phyloP scores from a whole-genome alignment of 345 rosid species.

The Citrus medica region DNA sequence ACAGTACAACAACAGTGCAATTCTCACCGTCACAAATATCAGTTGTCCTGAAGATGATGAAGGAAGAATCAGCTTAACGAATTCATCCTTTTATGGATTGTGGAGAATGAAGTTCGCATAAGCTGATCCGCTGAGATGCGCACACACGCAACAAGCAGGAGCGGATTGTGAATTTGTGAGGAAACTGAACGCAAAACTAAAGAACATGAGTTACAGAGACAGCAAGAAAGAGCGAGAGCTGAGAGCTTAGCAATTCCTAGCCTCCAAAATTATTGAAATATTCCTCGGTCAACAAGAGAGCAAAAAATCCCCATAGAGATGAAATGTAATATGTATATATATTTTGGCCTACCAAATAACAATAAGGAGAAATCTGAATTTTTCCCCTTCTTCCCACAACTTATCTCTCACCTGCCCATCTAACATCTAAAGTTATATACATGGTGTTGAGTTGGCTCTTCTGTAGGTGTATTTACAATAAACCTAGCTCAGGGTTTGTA shows the following conservation, averaged over 20 bases:
- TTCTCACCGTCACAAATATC: background rate
- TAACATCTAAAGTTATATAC: conserved; percentile 41
- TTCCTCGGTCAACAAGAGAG: conserved; percentile 15
- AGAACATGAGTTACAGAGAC: background rate
- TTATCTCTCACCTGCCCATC: conserved; percentile 25
- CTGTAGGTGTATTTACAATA: conserved; percentile 55
- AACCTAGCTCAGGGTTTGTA: conserved; percentile 37
- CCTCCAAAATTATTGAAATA: conserved; percentile 32
- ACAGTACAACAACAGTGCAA: background rate
- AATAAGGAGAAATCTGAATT: conserved; percentile 21
- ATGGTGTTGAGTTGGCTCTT: conserved; percentile 41
- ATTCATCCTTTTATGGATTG: background rate
- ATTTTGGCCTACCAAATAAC: conserved; percentile 24
- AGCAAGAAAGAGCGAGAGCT: background rate
- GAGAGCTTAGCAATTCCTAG: conserved; percentile 3
- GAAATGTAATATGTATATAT: conserved; percentile 10
- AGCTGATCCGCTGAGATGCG: background rate
- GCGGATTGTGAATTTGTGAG: no score
- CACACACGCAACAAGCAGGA: background rate
- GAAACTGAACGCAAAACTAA: background rate
- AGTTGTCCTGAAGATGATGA: background rate
- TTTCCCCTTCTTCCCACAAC: conserved; percentile 18
- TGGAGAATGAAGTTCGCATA: background rate
- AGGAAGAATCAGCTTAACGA: background rate
- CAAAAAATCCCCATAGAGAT: conserved; percentile 13